Conservation (phyloP, 345 rosid genomes). For the Dipteronia dyeriana region DNA sequence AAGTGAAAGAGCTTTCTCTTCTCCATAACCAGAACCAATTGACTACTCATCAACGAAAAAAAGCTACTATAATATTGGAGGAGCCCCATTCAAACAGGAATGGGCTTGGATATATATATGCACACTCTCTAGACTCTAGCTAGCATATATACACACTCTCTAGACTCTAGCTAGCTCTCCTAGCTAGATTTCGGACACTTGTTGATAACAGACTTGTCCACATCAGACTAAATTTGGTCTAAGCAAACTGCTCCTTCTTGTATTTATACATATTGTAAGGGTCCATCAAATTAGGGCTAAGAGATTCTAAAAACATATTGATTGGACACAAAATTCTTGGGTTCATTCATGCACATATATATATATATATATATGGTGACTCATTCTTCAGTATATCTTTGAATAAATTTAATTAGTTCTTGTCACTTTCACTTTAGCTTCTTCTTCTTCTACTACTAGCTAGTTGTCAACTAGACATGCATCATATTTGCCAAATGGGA, state of each 20-base stretch:
- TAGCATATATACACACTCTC: too few species aligned
- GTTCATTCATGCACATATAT: background rate
- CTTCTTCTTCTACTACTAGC: too few species aligned
- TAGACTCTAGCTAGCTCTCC: too few species aligned
- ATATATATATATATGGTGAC: background rate
- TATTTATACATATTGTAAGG: background rate
- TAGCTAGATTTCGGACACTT: slow-evolving; percentile 17
- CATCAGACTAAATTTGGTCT: background rate
- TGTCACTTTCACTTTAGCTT: too few species aligned
- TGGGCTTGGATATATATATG: slow-evolving; percentile 25
- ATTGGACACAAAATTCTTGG: background rate
- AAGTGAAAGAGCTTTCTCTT: background rate
- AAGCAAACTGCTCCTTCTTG: background rate
- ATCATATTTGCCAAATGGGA: too few species aligned
- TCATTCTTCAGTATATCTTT: background rate
- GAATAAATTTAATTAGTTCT: background rate
- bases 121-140: too few species aligned
- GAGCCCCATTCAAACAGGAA: slow-evolving; percentile 31
- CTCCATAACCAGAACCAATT: slow-evolving; percentile 9
- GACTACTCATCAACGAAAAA: slow-evolving; percentile 23
- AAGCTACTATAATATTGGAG: slow-evolving; percentile 5
- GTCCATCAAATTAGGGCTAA: slow-evolving; percentile 16
- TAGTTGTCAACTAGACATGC: too few species aligned
- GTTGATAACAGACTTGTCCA: slow-evolving; percentile 31
- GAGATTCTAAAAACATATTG: background rate